Evolutionary conservation across 257 asterid genomes (phyloP).

Genomic region (Nyctanthes arbortristis): DNA sequence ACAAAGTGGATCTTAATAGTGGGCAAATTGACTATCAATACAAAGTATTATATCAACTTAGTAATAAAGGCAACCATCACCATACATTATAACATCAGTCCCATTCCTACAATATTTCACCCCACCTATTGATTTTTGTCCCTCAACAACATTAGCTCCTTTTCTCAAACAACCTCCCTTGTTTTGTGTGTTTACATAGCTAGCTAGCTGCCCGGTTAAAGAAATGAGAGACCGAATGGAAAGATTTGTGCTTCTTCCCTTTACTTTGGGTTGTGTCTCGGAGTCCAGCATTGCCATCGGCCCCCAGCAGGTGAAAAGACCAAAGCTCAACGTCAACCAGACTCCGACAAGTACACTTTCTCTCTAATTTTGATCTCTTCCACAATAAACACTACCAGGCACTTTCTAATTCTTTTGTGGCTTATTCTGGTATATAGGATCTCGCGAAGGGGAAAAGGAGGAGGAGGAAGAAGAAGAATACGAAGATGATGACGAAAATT

Average conservation of each 20-base stretch:
- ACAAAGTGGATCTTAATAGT: constrained; percentile 24
- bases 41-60: constrained; percentile 49
- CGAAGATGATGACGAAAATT: constrained; percentile 41
- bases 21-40: constrained; percentile 40
- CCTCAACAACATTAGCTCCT: not conserved
- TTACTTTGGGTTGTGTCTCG: constrained; percentile 65
- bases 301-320: constrained; percentile 48
- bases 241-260: constrained; percentile 64
- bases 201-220: not conserved
- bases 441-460: constrained; percentile 41
- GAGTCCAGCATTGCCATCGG: constrained; percentile 72
- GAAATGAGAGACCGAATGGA: constrained; percentile 66
- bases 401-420: not conserved
- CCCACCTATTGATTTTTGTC: constrained; percentile 23
- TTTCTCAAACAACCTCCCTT: not conserved
- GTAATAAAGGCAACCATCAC: constrained; percentile 38
- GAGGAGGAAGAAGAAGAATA: too few relatives aligned
- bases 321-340: constrained; percentile 36
- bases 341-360: constrained; percentile 54
- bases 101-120: constrained; percentile 39
- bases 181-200: not conserved
- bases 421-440: constrained; percentile 34
- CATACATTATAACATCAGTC: constrained; percentile 27
- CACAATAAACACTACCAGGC: not conserved
- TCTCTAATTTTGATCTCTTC: not conserved